phyloP scores from a whole-genome alignment of 352 stramenopile genomes.

The Pythium monospermum region DNA sequence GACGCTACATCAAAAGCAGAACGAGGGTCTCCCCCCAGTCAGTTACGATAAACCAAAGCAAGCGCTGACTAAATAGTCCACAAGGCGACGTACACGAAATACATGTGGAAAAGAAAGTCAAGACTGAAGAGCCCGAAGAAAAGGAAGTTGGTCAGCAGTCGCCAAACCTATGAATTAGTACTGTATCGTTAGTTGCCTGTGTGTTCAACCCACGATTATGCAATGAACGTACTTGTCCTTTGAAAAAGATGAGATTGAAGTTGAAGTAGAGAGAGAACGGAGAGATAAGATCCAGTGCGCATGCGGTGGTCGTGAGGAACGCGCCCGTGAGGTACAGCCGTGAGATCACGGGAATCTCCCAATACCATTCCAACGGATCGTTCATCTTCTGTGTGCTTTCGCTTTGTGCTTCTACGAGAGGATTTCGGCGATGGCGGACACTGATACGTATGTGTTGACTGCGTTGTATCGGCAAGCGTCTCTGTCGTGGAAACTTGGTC shows the following conservation, averaged over 20 bases:
- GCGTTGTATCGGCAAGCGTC: no score
- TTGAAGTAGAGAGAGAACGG: conserved; percentile 95
- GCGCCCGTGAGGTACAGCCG: conserved; percentile 96
- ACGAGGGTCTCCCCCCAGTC: no score
- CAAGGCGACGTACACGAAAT: conserved; percentile 90
- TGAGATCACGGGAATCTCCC: conserved; percentile 98
- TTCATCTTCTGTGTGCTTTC: no score
- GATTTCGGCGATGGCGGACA: no score
- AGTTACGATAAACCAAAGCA: no score
- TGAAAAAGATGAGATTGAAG: conserved; percentile 96
- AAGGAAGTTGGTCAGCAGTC: conserved; percentile 97
- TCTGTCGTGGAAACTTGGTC: no score
- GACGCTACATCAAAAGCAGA: conserved; percentile 35
- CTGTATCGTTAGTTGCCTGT: conserved; percentile 1
- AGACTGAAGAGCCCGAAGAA: conserved; percentile 99
- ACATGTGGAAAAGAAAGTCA: conserved; percentile 99
- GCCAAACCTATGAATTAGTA: conserved; percentile 85
- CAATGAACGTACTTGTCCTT: conserved; percentile 84
- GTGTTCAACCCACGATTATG: background rate
- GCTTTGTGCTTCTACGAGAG: no score
- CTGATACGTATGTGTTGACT: no score
- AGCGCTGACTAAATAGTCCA: no score
- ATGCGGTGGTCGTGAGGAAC: conserved; percentile 95
- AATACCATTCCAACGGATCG: conserved; percentile 94
- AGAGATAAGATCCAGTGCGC: conserved; percentile 96